Evolutionary conservation across 2,329 filamentous ascomycete genomes (phyloP).

Genomic region (Neophaeococcomyces aloes): DNA sequence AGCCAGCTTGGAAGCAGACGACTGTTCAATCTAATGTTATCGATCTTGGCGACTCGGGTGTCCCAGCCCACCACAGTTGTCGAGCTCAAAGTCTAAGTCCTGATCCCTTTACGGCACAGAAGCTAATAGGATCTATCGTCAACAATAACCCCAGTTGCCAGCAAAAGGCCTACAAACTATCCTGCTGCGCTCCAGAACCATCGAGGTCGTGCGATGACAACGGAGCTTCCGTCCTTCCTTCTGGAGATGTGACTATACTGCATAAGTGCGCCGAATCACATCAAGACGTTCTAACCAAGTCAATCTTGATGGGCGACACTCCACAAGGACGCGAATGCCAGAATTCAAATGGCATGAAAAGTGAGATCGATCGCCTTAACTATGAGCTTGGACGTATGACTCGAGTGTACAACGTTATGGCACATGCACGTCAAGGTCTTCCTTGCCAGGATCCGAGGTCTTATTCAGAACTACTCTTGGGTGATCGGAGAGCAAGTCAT

Average conservation of each 20-base stretch:
- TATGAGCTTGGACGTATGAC: background rate
- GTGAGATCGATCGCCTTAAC: background rate
- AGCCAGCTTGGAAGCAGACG: background rate
- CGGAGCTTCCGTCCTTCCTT: no score
- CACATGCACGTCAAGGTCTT: background rate
- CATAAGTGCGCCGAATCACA: no score
- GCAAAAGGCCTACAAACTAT: background rate
- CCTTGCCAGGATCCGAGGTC: background rate
- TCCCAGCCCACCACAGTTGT: background rate
- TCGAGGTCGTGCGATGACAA: no score
- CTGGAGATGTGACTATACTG: no score
- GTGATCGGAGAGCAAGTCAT: background rate
- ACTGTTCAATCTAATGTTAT: background rate
- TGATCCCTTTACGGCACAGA: background rate
- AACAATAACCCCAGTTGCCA: background rate
- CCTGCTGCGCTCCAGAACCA: no score
- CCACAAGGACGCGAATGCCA: background rate
- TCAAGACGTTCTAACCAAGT: background rate
- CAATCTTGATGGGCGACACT: no score
- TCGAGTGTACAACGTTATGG: background rate
- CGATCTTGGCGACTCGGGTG: background rate
- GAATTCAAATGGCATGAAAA: background rate
- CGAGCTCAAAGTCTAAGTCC: background rate
- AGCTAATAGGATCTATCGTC: background rate
- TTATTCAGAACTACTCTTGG: background rate